Percentiles rank a stretch among this genome's conserved stretches.
These are phyloP conservation scores for Boletus barrowsii DNA, from an alignment of 768 basidiomycete genomes.

Conservation along the genomic window DNA sequence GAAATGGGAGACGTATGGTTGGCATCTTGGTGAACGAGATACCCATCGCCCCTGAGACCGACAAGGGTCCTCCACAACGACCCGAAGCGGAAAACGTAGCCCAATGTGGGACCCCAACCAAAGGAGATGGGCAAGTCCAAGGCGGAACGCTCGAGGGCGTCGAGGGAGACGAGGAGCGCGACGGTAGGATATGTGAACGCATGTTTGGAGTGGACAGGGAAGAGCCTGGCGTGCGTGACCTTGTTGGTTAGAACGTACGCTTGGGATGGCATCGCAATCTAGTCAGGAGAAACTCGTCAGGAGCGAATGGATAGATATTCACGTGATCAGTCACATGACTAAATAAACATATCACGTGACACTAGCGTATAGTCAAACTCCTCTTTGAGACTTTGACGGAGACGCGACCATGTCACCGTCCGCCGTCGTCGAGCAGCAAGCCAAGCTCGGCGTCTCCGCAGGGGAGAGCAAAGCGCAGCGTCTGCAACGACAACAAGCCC, in stretches of 20 bases:
- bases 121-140: neutral
- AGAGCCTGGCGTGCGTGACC: neutral
- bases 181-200: neutral
- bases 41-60: neutral
- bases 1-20: neutral
- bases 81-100: neutral
- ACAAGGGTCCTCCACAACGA: neutral
- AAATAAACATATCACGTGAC: neutral
- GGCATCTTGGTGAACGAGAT: neutral
- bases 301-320: neutral
- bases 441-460: constrained; percentile 34
- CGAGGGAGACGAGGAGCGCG: neutral
- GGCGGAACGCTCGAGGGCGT: neutral
- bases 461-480: constrained; percentile 63
- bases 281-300: no score
- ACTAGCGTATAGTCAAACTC: no score
- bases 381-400: no score
- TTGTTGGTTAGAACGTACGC: no score
- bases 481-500: constrained; percentile 57
- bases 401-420: constrained; percentile 11
- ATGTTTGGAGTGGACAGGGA: neutral
- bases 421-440: constrained; percentile 16
- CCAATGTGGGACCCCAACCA: neutral
- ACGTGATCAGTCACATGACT: neutral
- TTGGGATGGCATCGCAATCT: no score